These are phyloP conservation scores for Phaeophleospora eucalypticola DNA, from an alignment of 2,329 filamentous ascomycete species.

Conservation along the genomic window DNA sequence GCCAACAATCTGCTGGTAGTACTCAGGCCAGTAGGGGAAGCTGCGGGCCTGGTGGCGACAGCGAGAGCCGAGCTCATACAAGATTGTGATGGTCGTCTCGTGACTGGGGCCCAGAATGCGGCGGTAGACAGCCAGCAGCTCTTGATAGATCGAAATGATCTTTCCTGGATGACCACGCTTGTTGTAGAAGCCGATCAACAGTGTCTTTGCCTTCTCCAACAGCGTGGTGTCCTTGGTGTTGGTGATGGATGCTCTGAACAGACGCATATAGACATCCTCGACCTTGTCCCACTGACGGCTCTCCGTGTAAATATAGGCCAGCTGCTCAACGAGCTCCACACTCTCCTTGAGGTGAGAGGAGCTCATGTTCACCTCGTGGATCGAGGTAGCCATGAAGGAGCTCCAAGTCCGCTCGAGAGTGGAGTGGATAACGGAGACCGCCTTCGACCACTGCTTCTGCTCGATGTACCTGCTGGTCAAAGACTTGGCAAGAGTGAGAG, in stretches of 20 bases:
- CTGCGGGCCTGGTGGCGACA: slow-evolving; percentile 38
- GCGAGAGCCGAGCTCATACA: slow-evolving; percentile 44
- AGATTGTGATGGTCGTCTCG: slow-evolving; percentile 44
- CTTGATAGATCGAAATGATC: slow-evolving; percentile 33
- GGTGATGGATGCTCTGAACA: slow-evolving; percentile 37
- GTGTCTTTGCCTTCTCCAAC: slow-evolving; percentile 34
- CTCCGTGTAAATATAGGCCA: slow-evolving; percentile 46
- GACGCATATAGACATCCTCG: slow-evolving; percentile 37
- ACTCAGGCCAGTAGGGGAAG: slow-evolving; percentile 44
- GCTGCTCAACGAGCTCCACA: slow-evolving; percentile 44
- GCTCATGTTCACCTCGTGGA: slow-evolving; percentile 40
- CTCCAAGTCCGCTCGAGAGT: slow-evolving; percentile 47
- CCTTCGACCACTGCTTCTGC: slow-evolving; percentile 47
- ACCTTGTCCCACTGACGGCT: slow-evolving; percentile 36
- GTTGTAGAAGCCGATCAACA: slow-evolving; percentile 38
- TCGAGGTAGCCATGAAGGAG: slow-evolving; percentile 42
- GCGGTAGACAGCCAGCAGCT: slow-evolving; percentile 36
- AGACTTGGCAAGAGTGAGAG: slow-evolving; percentile 40
- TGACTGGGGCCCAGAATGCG: slow-evolving; percentile 34
- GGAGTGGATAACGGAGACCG: slow-evolving; percentile 43
- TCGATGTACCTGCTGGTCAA: slow-evolving; percentile 42
- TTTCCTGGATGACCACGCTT: slow-evolving; percentile 37
- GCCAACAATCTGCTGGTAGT: slow-evolving; percentile 46
- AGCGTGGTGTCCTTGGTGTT: slow-evolving; percentile 24
- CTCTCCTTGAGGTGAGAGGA: slow-evolving; percentile 42